Base-by-base conservation (phyloP, 331 rosid species). In the Acacia concinna region DNA sequence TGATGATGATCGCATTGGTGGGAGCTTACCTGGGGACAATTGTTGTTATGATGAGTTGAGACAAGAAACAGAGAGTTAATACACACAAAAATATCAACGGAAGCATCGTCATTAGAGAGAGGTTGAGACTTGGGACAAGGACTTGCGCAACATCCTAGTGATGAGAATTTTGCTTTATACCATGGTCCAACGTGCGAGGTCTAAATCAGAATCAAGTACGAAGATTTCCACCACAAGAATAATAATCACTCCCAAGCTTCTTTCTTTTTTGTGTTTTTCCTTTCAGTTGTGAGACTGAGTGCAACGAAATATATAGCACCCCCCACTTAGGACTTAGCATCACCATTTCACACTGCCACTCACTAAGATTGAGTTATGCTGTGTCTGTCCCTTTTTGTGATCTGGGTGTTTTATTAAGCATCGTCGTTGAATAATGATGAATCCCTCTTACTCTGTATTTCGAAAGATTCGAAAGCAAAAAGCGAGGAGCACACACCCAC, bases 141-240 rank as follows among this genome's bases (percentile, higher is more conserved):
- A 54, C 77, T 4, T 11, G 62, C 5, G 8, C 35, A 44, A 43
- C 54, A n/a, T 10, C 28, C 43, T 15, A 21, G 51, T 21, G 46
- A 35, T 3, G 52, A 32, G 78, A 73, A 54, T 73, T 54, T 54
- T 54, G 23, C 68, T 54, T 73, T 57, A 73, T 73, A n/a, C 68
- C 78, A 68, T 56, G 77, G 77, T 73, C 78, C 67, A 21, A 23
- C 52, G 15, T 32, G 12, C 12, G 52, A 73, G 13, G 68, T 56
- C 78, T 13, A 56, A 54, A 34, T 73, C 78, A 73, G 78, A 73
- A 14, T 38, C 63, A 10, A 56, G 63, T 71, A 60, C 59, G 28
- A 47, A 71, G 31, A 17, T 54, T 35, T 73, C 78, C 41, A 21
- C 68, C 78, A 3, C 68, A 21, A 34, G 67, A 52, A 73, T 52